Conservation (phyloP, 345 rosid genomes). For the Populus nigra region DNA sequence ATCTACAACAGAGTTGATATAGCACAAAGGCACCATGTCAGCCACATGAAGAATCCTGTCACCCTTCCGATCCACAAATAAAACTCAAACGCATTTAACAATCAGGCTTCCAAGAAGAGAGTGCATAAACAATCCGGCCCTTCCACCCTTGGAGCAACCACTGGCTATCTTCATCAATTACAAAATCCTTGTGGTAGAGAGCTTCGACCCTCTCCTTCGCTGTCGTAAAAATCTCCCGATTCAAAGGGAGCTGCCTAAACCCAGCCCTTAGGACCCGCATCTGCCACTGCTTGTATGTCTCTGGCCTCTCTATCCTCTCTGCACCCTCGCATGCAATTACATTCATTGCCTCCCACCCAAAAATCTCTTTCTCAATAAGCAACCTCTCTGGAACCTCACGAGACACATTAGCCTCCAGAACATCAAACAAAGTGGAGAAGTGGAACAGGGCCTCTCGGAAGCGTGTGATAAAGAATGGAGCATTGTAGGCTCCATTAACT, state of each 20-base stretch:
- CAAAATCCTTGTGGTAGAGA: conserved; percentile 37
- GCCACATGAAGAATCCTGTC: background rate
- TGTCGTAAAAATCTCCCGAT: conserved; percentile 21
- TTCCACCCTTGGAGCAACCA: conserved; percentile 51
- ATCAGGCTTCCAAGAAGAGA: conserved; percentile 40
- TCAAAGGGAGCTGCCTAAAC: conserved; percentile 38
- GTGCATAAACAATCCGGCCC: conserved; percentile 38
- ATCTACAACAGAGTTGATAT: background rate
- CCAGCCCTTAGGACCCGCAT: conserved; percentile 33
- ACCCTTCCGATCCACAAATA: conserved; percentile 11
- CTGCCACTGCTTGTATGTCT: conserved; percentile 43
- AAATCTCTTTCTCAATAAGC: conserved; percentile 43
- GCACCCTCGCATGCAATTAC: conserved; percentile 60
- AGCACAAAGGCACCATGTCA: background rate
- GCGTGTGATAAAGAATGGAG: conserved; percentile 51
- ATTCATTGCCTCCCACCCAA: conserved; percentile 47
- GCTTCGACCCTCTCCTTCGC: conserved; percentile 35
- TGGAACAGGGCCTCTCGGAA: conserved; percentile 59
- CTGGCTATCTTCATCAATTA: conserved; percentile 38
- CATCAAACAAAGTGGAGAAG: conserved; percentile 55
- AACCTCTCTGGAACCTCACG: conserved; percentile 43
- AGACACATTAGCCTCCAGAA: conserved; percentile 45
- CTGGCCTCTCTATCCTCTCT: conserved; percentile 58
- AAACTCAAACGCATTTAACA: conserved; percentile 1
- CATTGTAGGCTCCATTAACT: conserved; percentile 43